phyloP scores from a whole-genome alignment of 441 rosid species.

The Aleurites moluccanus region DNA sequence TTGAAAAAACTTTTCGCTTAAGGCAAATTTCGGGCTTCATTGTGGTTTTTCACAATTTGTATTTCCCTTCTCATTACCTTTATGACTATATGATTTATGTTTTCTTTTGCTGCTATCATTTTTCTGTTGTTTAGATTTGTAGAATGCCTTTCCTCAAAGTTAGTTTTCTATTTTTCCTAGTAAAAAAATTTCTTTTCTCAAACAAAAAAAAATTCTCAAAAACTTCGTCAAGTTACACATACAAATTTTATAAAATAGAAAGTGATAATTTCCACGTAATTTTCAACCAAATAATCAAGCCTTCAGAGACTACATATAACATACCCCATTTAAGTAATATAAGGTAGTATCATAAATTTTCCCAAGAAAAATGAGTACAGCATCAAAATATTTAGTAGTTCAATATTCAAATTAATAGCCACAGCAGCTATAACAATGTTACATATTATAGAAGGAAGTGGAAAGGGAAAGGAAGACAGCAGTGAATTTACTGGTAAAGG shows the following conservation, averaged over 20 bases:
- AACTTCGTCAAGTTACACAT: neutral
- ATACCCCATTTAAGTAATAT: neutral
- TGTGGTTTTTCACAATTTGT: neutral
- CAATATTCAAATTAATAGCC: neutral
- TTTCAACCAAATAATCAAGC: neutral
- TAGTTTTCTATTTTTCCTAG: neutral
- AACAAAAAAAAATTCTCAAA: too few species aligned
- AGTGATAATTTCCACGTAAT: neutral
- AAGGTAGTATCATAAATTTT: neutral
- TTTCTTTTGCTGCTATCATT: neutral
- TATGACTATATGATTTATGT: neutral
- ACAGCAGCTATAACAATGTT: neutral
- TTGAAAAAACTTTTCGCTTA: neutral
- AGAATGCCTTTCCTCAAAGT: neutral
- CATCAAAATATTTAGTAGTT: neutral
- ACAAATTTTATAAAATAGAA: neutral
- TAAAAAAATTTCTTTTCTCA: too few species aligned
- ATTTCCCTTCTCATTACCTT: neutral
- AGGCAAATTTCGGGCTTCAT: neutral
- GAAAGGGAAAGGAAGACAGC: too few species aligned
- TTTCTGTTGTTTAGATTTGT: neutral
- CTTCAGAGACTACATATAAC: neutral
- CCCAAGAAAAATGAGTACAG: neutral
- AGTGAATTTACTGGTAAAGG: too few species aligned
- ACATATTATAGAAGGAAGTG: too few species aligned